Evolutionary conservation across 2,329 filamentous ascomycete genomes (phyloP).

Genomic region (Septoria petroselini): DNA sequence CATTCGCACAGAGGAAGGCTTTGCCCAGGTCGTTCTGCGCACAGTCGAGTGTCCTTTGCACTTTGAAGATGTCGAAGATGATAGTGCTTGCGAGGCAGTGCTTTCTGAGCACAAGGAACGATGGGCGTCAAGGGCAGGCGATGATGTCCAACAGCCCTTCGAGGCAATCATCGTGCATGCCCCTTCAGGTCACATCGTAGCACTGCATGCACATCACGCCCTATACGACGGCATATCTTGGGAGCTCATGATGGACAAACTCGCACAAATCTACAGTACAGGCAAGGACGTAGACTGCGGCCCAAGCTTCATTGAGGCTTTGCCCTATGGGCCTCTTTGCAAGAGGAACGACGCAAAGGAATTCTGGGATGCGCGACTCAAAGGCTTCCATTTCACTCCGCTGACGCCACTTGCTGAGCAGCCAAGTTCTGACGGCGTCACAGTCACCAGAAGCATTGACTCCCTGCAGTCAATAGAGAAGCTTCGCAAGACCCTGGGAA

Average conservation of each 20-base stretch:
- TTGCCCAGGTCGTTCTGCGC: conserved; percentile 67
- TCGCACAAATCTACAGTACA: conserved; percentile 54
- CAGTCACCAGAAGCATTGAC: neutral
- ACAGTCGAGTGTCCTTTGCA: conserved; percentile 17
- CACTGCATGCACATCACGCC: conserved; percentile 75
- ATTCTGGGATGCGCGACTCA: conserved; percentile 66
- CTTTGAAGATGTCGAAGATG: conserved; percentile 46
- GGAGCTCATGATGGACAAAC: conserved; percentile 59
- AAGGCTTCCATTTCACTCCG: conserved; percentile 36
- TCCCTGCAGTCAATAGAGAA: conserved; percentile 28
- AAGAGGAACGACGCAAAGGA: conserved; percentile 47
- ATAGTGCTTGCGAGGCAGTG: conserved; percentile 36
- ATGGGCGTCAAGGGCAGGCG: conserved; percentile 57
- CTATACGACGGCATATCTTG: conserved; percentile 84
- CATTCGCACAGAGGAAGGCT: conserved; percentile 68
- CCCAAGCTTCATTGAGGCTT: conserved; percentile 62
- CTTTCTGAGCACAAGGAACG: conserved; percentile 40
- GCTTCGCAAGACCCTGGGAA: conserved; percentile 58
- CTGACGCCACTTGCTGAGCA: conserved; percentile 3
- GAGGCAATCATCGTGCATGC: conserved; percentile 48
- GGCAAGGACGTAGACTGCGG: conserved; percentile 34
- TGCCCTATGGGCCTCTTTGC: conserved; percentile 66
- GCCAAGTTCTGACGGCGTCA: neutral
- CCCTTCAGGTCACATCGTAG: conserved; percentile 44
- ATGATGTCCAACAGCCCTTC: conserved; percentile 52